phyloP scores from a whole-genome alignment of 78 protist genomes.

The Anaeramoeba flamelloides region DNA sequence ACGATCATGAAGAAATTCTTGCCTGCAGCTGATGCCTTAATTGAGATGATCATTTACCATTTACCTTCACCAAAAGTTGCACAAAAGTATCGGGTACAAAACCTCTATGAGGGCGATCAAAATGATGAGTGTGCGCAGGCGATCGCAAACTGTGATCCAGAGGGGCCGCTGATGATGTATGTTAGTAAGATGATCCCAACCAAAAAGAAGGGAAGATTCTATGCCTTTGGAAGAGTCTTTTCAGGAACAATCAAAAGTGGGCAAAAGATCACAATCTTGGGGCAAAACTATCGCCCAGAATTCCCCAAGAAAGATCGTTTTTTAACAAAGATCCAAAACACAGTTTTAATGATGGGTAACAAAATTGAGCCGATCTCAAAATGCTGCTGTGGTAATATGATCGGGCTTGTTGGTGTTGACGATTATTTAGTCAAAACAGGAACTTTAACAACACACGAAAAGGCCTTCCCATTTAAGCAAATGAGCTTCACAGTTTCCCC shows the following conservation, averaged over 20 bases:
- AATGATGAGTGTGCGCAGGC: conserved; percentile 11
- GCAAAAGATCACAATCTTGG: conserved; percentile 85
- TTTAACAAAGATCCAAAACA: conserved; percentile 89
- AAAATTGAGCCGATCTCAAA: conserved; percentile 67
- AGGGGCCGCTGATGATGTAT: conserved; percentile 94
- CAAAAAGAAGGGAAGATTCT: conserved; percentile 90
- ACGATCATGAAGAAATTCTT: too few species aligned
- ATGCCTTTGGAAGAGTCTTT: conserved; percentile 99
- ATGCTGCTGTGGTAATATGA: conserved; percentile 88
- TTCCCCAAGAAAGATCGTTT: conserved; percentile 81
- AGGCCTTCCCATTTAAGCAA: conserved; percentile 60
- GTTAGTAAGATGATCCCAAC: conserved; percentile 98
- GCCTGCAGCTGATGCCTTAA: too few species aligned
- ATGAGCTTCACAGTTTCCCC: conserved; percentile 99
- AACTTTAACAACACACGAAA: conserved; percentile 79
- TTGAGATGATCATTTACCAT: too few species aligned
- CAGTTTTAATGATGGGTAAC: conserved; percentile 97
- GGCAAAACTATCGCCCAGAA: conserved; percentile 87
- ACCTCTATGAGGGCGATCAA: too few species aligned
- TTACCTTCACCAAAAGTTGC: too few species aligned
- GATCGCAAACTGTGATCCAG: conserved; percentile 31
- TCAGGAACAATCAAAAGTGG: conserved; percentile 88
- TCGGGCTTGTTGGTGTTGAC: conserved; percentile 93
- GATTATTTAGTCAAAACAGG: conserved; percentile 93
- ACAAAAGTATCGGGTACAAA: too few species aligned